Conservation (phyloP, 257 asterid genomes). For the Nicotiana paniculata region DNA sequence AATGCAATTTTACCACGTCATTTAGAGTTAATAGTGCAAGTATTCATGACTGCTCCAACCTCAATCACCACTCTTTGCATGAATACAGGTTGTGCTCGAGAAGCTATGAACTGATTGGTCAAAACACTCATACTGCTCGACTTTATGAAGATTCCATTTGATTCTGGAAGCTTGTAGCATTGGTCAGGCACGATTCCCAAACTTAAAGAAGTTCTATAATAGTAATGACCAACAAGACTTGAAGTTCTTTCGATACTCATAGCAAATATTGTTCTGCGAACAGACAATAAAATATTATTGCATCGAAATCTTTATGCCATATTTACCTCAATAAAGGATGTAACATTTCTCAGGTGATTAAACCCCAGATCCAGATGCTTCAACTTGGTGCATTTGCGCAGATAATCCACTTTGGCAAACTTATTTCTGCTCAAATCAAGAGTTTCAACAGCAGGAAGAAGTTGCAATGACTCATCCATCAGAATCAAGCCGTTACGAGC, state of each 20-base stretch:
- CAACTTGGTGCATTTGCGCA: slow-evolving; percentile 72
- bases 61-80: neutral
- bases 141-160: neutral
- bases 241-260: neutral
- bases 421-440: slow-evolving; percentile 94
- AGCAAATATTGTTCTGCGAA: neutral
- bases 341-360: slow-evolving; percentile 75
- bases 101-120: neutral
- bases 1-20: neutral
- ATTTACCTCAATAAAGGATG: slow-evolving; percentile 72
- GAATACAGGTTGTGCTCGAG: neutral
- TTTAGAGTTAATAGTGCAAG: neutral
- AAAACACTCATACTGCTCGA: neutral
- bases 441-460: slow-evolving; percentile 81
- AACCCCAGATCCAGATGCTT: slow-evolving; percentile 89
- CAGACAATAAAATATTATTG: neutral
- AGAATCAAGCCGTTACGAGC: slow-evolving; percentile 77
- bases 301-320: neutral
- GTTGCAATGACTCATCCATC: slow-evolving; percentile 96
- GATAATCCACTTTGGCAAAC: slow-evolving; percentile 86
- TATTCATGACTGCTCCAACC: neutral
- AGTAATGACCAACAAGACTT: neutral
- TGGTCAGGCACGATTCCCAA: neutral
- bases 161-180: neutral
- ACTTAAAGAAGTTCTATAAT: neutral